Evolutionary conservation across 257 asterid species (phyloP).

Genomic region (Eustoma russellianum): DNA sequence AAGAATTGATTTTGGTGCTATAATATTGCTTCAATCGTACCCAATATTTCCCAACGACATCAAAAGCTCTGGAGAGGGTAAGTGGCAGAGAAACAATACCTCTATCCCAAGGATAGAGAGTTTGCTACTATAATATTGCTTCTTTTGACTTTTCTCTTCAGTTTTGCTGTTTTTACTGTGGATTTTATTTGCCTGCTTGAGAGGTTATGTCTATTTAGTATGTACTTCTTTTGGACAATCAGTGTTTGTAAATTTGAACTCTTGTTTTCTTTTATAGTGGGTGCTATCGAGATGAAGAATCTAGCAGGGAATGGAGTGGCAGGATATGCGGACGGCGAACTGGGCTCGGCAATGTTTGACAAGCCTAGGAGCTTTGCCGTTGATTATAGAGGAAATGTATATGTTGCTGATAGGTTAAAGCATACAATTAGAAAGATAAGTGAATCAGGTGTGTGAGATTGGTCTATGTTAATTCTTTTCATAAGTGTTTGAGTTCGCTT

Average conservation of each 20-base stretch:
- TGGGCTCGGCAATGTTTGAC: slow-evolving; percentile 49
- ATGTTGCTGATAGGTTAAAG: slow-evolving; percentile 59
- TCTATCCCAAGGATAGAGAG: too few relatives aligned
- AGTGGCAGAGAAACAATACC: too few relatives aligned
- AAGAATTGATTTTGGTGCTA: background rate
- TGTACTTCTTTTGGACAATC: background rate
- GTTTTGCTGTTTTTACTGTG: background rate
- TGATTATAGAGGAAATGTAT: slow-evolving; percentile 65
- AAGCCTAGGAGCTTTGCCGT: slow-evolving; percentile 64
- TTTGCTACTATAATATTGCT: too few relatives aligned
- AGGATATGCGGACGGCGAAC: slow-evolving; percentile 58
- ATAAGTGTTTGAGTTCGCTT: background rate
- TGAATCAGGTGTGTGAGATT: slow-evolving; percentile 36
- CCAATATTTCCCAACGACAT: too few relatives aligned
- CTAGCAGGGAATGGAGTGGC: slow-evolving; percentile 43
- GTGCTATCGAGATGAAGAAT: slow-evolving; percentile 36
- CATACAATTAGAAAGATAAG: slow-evolving; percentile 66
- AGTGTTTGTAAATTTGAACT: too few relatives aligned
- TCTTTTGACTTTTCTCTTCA: background rate
- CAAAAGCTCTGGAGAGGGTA: too few relatives aligned
- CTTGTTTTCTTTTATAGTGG: slow-evolving; percentile 21
- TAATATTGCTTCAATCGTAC: background rate
- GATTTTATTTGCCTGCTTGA: background rate
- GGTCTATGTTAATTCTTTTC: background rate
- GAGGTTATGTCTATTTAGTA: background rate